phyloP scores from a whole-genome alignment of 1,139 yeast genomes.

The Wickerhamomyces sp. region DNA sequence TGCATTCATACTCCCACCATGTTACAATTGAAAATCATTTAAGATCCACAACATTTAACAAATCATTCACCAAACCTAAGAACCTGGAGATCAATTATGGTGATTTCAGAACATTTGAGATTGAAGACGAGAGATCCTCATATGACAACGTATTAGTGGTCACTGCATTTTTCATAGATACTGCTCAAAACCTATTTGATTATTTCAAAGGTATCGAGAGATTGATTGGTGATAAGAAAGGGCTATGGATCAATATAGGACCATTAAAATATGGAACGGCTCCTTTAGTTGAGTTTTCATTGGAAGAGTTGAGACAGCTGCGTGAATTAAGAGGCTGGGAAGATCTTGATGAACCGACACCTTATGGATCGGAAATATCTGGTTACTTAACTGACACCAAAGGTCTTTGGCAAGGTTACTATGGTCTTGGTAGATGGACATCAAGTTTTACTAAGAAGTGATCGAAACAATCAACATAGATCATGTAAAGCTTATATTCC shows the following conservation, averaged over 20 bases:
- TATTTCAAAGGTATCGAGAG: slow-evolving; percentile 60
- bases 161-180: slow-evolving; percentile 76
- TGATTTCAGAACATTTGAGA: slow-evolving; percentile 57
- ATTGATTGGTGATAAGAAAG: slow-evolving; percentile 38
- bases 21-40: slow-evolving; percentile 45
- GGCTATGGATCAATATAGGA: slow-evolving; percentile 80
- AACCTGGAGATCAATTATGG: slow-evolving; percentile 49
- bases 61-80: slow-evolving; percentile 33
- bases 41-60: slow-evolving; percentile 38
- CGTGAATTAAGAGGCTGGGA: slow-evolving; percentile 61
- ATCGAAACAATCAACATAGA: too few species aligned
- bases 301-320: slow-evolving; percentile 54
- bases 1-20: slow-evolving; percentile 74
- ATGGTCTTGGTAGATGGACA: slow-evolving; percentile 45
- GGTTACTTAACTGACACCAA: slow-evolving; percentile 61
- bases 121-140: slow-evolving; percentile 23
- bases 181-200: slow-evolving; percentile 76
- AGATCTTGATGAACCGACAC: slow-evolving; percentile 35
- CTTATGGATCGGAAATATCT: slow-evolving; percentile 28
- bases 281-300: slow-evolving; percentile 68
- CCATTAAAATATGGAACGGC: slow-evolving; percentile 88
- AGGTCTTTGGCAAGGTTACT: slow-evolving; percentile 74
- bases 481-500: too few species aligned
- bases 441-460: slow-evolving; percentile 15
- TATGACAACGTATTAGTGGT: slow-evolving; percentile 55